Evolutionary conservation across 257 asterid genomes (phyloP), one percentile per base, ranked within the genome.

Genomic region (Solanum peruvianum): DNA sequence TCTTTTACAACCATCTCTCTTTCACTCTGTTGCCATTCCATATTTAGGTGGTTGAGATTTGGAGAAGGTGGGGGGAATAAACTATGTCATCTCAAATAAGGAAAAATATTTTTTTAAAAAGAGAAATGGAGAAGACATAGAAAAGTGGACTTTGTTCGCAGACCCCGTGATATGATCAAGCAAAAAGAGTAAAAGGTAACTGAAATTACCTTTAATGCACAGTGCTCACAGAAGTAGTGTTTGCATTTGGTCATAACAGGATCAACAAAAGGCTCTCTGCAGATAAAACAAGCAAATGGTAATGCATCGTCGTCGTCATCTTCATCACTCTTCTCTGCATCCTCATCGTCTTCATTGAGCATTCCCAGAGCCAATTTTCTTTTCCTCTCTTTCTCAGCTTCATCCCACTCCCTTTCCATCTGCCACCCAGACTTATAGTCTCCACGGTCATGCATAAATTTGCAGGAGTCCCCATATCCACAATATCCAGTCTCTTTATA

Each of bases 341-440:
- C 90, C 67, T 87, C 90, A 39, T 92, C 96, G 75, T 92, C 96
- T 52, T 91, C 96, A 49, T 93, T 95, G 47, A 89, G 87, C 91
- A 87, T 33, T 37, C 93, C 91, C 93, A 91, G 87, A 56, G 98
- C 96, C 91, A 95, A 64, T 71, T 91, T 96, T 87, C 89, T 93
- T 69, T 91, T 89, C 91, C 96, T 93, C 14, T 86, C 92, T 90
- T 96, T 96, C 92, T 96, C 97, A 77, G 93, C 93, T 87, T 96
- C 99, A 4, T 96, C 98, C 98, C 99, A 97, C 78, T 97, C 98
- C 87, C 90, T 93, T 88, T 97, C 99, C 37, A 97, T 87, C 92
- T 96, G 99, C 99, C 99, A 97, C 23, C 99, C 99, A 3, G 98
- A 88, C 92, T 96, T 95, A 86, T 97, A 97, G 88, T 96, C 99